A percentile compares a stretch with the other conserved stretches of the same genome.
Conservation (phyloP, 805 yeast genomes). For the Ogataea populi-albae region DNA sequence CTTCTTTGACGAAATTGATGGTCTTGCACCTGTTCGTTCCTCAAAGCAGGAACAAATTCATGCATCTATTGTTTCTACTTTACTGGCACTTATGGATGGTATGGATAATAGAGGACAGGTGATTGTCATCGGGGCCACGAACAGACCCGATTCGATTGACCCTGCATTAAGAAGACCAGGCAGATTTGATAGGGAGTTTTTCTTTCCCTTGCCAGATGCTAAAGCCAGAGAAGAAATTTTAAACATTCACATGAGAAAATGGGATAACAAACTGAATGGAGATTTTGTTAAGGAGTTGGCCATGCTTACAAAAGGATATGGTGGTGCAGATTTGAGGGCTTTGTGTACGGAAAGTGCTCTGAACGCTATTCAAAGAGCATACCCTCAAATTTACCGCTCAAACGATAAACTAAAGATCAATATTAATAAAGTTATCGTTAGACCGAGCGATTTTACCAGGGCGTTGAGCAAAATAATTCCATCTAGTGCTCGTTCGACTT, state of each 20-base stretch:
- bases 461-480: constrained; percentile 89
- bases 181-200: constrained; percentile 93
- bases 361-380: constrained; percentile 84
- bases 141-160: constrained; percentile 97
- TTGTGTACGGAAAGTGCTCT: constrained; percentile 94
- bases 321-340: constrained; percentile 96
- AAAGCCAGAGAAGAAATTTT: constrained; percentile 77
- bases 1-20: constrained; percentile 97
- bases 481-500: constrained; percentile 82
- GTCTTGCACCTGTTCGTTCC: constrained; percentile 95
- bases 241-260: constrained; percentile 80
- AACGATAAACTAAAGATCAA: constrained; percentile 71
- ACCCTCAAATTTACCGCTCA: constrained; percentile 87
- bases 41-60: constrained; percentile 98
- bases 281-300: constrained; percentile 67
- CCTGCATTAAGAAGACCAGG: constrained; percentile 98
- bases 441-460: constrained; percentile 78
- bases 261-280: constrained; percentile 71
- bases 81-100: constrained; percentile 96
- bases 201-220: constrained; percentile 87
- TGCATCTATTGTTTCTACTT: constrained; percentile 93
- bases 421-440: constrained; percentile 67
- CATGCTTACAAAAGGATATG: constrained; percentile 86
- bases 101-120: constrained; percentile 99
- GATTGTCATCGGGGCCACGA: constrained; percentile 96